These are phyloP conservation scores for Albifimbria verrucaria DNA, from an alignment of 2,329 filamentous ascomycete species.

Conservation along the genomic window DNA sequence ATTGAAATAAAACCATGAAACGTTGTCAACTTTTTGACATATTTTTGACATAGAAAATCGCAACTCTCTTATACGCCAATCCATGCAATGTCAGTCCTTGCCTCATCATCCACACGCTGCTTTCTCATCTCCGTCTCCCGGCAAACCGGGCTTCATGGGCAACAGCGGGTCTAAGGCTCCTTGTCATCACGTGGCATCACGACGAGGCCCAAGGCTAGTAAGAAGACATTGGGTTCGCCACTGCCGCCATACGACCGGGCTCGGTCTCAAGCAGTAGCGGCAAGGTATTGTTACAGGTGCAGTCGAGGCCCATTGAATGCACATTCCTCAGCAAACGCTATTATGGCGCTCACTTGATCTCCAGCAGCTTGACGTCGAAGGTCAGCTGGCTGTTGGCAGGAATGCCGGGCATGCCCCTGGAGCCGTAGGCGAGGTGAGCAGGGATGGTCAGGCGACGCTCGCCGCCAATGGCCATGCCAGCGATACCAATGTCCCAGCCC, in stretches of 20 bases:
- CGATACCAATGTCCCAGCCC: conserved; percentile 94
- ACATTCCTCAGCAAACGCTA: neutral
- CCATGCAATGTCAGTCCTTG: conserved; percentile 47
- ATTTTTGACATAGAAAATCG: conserved; percentile 13
- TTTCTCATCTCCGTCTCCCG: conserved; percentile 11
- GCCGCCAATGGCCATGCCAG: conserved; percentile 88
- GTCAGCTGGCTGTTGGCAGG: conserved; percentile 86
- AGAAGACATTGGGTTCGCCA: neutral
- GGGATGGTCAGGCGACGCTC: conserved; percentile 93
- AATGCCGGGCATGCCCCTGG: conserved; percentile 76
- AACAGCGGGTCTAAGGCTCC: conserved; percentile 46
- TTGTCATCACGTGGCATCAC: conserved; percentile 31
- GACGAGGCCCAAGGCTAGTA: neutral
- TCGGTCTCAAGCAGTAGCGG: neutral
- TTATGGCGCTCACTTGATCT: conserved; percentile 66
- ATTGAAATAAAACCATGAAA: conserved; percentile 11
- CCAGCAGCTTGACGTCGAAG: conserved; percentile 86
- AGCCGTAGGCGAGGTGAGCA: conserved; percentile 83
- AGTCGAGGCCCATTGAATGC: conserved; percentile 2
- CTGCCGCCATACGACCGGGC: neutral
- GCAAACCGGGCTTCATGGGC: conserved; percentile 20
- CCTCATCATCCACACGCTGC: conserved; percentile 45
- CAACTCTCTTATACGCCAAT: conserved; percentile 44
- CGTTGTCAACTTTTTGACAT: neutral
- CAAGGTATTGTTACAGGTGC: conserved; percentile 14